Conservation (phyloP, 1,284 basidiomycete species). For the Tilletia indica region DNA sequence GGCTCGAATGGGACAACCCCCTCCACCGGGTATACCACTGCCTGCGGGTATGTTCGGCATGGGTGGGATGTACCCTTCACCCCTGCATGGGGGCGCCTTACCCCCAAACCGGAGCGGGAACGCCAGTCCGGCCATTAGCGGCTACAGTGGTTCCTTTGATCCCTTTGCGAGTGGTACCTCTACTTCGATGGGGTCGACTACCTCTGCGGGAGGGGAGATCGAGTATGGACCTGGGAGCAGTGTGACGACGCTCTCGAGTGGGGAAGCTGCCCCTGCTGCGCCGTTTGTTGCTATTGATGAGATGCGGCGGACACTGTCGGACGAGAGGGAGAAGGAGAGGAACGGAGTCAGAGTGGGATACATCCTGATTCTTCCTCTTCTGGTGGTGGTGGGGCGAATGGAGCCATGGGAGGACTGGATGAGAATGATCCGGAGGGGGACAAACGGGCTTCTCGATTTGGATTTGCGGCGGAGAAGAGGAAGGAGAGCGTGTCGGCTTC, state of each 20-base stretch:
- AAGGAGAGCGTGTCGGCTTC: slow-evolving; percentile 28
- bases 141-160: slow-evolving; percentile 52
- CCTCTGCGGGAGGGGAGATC: not conserved
- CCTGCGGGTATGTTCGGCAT: not conserved
- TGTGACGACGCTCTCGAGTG: slow-evolving; percentile 23
- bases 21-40: slow-evolving; percentile 2
- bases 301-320: slow-evolving; percentile 36
- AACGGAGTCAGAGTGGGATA: slow-evolving; percentile 13
- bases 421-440: slow-evolving; percentile 24
- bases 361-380: too few species aligned
- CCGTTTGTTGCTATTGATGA: slow-evolving; percentile 42
- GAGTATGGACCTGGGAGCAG: slow-evolving; percentile 14
- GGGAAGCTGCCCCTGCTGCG: slow-evolving; percentile 19
- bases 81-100: slow-evolving; percentile 30
- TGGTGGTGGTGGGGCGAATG: not conserved
- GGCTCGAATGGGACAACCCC: not conserved
- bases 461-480: slow-evolving; percentile 40
- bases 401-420: slow-evolving; percentile 23
- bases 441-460: slow-evolving; percentile 43
- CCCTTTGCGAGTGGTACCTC: slow-evolving; percentile 44
- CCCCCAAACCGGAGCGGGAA: slow-evolving; percentile 33
- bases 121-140: slow-evolving; percentile 32
- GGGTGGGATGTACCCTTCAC: slow-evolving; percentile 5
- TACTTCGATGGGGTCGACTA: not conserved
- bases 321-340: slow-evolving; percentile 25